Evolutionary conservation across 768 basidiomycete genomes (phyloP).

Genomic region (Psilocybe cyanescens): DNA sequence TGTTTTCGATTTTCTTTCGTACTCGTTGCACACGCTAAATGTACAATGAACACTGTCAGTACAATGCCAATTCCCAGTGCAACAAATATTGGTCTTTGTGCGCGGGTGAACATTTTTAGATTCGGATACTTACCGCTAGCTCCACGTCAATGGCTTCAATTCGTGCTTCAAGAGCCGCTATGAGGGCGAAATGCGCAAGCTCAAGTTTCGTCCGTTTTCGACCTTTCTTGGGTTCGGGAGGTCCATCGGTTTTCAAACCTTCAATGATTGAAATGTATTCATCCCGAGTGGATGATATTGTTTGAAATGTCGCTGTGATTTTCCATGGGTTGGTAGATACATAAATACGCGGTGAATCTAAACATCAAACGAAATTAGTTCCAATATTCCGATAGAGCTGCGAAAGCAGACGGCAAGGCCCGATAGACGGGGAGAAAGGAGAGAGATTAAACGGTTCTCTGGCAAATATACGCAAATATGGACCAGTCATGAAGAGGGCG

Average conservation of each 20-base stretch:
- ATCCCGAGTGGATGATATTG: constrained; percentile 69
- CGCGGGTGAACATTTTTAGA: constrained; percentile 13
- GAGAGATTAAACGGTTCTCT: constrained; percentile 44
- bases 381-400: constrained; percentile 26
- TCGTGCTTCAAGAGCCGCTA: constrained; percentile 65
- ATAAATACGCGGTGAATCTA: constrained; percentile 87
- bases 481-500: constrained; percentile 24
- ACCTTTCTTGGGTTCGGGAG: constrained; percentile 46
- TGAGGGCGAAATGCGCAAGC: constrained; percentile 60
- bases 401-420: constrained; percentile 36
- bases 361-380: constrained; percentile 22
- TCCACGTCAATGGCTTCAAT: constrained; percentile 72
- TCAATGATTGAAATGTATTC: constrained; percentile 74
- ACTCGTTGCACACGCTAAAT: constrained; percentile 72
- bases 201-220: constrained; percentile 62
- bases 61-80: constrained; percentile 1
- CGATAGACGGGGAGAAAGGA: constrained; percentile 48
- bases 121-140: constrained; percentile 58
- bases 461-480: constrained; percentile 80
- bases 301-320: constrained; percentile 75
- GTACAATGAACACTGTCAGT: constrained; percentile 6
- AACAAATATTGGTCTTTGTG: constrained; percentile 10
- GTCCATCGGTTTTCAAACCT: constrained; percentile 55
- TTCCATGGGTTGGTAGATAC: constrained; percentile 92
- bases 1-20: constrained; percentile 72